Evolutionary conservation across 768 basidiomycete species (phyloP), one percentile per base, ranked within the genome.

Genomic region (Ramaria rubella): DNA sequence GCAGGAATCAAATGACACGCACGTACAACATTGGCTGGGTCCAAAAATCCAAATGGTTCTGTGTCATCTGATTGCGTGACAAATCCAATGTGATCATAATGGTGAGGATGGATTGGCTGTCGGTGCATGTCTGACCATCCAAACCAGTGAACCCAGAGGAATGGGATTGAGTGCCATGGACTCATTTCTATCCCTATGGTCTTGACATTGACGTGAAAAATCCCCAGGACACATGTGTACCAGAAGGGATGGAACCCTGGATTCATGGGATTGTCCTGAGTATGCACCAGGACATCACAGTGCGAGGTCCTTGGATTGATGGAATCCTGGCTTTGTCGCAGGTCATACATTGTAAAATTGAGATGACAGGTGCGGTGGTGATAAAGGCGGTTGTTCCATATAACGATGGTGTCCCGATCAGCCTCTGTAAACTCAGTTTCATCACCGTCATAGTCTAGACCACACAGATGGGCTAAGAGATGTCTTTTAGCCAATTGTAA

Each of bases 281-380:
- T 59, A 1, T 63, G 58, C 0, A 60, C 12, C 66, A 70, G 66
- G 5, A 71, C 36, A 15, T 60, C 40, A 3, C 44, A 45, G 9
- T 65, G 56, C 2, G 44, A 56, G 0, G 50, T 55, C 0, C 61
- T 46, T 0, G 64, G 65, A 12, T 59, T 68, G 36, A 69, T 26
- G 15, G 52, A 58, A 43, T 66, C 61, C 14, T 52, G 45, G 9
- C 26, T 59, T 2, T 58, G 56, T 4, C 49, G 59, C 5, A 62
- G 17, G 40, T 66, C 57, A 55, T 65, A 66, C 0, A 65, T 62
- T 1, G 65, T 66, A 50, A 62, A 65, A 30, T 62, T 66, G 33
- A 69, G 30, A 0, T 54, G 58, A 3, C 63, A 7, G 0, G 45
- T 56, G 1, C 54, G 52, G 56, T 69, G 66, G 1, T 31, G n/a